Conservation (phyloP, 148 eudicot genomes). For the Chenopodium berlandieri region DNA sequence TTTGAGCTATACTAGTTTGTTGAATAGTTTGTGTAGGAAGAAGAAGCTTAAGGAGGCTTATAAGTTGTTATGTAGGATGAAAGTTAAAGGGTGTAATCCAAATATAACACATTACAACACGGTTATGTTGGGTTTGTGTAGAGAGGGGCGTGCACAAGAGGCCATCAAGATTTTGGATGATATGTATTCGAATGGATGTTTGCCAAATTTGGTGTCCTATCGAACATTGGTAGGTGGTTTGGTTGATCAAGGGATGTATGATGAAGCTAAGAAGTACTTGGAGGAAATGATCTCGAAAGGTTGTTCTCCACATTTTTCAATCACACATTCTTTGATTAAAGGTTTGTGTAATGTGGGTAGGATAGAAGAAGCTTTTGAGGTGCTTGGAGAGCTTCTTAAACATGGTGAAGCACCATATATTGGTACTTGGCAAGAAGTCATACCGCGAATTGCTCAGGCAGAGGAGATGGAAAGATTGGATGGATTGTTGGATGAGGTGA, state of each 20-base stretch:
- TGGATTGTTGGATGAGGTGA: conserved; percentile 41
- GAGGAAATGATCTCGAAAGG: conserved; percentile 67
- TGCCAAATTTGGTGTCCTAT: conserved; percentile 79
- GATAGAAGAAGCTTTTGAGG: conserved; percentile 62
- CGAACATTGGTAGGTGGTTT: conserved; percentile 79
- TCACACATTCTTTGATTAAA: conserved; percentile 52
- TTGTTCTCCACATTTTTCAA: conserved; percentile 81
- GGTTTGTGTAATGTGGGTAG: conserved; percentile 74
- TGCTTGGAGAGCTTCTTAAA: conserved; percentile 49
- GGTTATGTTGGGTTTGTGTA: conserved; percentile 65
- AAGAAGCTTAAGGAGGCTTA: conserved; percentile 84
- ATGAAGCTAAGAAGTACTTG: conserved; percentile 56
- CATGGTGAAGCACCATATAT: conserved; percentile 52
- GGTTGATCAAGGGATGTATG: conserved; percentile 67
- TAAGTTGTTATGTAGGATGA: conserved; percentile 90
- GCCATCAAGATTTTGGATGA: conserved; percentile 80
- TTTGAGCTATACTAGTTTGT: conserved; percentile 68
- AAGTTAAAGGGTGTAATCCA: conserved; percentile 88
- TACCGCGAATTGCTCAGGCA: conserved; percentile 55
- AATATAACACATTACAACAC: conserved; percentile 82
- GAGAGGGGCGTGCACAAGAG: conserved; percentile 65
- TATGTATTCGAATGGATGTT: conserved; percentile 72
- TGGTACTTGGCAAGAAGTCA: conserved; percentile 66
- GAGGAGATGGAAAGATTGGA: conserved; percentile 40
- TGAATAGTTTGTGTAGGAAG: conserved; percentile 93